Conservation (phyloP, 805 yeast genomes). For the Teunomyces cretensis region DNA sequence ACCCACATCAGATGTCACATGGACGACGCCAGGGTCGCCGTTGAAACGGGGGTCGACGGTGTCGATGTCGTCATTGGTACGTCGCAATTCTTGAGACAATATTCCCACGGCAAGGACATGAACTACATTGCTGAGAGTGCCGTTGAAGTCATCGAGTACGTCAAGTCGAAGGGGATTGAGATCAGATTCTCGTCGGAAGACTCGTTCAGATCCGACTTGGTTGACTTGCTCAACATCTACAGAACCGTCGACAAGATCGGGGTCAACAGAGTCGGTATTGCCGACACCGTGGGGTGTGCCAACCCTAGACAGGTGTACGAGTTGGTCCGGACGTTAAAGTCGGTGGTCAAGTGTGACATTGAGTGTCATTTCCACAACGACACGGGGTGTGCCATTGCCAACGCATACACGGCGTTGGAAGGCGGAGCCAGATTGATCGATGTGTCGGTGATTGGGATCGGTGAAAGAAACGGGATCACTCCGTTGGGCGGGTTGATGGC, state of each 20-base stretch:
- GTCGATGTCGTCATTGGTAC: conserved; percentile 98
- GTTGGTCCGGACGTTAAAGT: conserved; percentile 86
- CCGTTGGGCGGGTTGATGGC: conserved; percentile 99
- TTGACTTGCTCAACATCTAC: conserved; percentile 91
- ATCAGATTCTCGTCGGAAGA: conserved; percentile 96
- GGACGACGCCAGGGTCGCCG: conserved; percentile 98
- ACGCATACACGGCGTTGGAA: conserved; percentile 96
- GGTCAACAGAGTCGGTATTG: conserved; percentile 98
- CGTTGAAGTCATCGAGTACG: conserved; percentile 94
- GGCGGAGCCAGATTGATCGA: conserved; percentile 96
- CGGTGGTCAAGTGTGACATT: conserved; percentile 93
- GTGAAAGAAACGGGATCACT: conserved; percentile 98
- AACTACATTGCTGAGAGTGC: conserved; percentile 94
- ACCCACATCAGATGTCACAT: conserved; percentile 98
- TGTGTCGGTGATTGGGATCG: conserved; percentile 94
- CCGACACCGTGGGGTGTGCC: conserved; percentile 98
- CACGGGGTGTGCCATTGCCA: conserved; percentile 98
- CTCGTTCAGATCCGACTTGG: conserved; percentile 94
- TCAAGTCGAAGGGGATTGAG: conserved; percentile 94
- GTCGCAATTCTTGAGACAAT: conserved; percentile 90
- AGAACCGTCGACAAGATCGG: conserved; percentile 96
- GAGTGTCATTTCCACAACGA: conserved; percentile 99
- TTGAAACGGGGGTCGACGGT: conserved; percentile 98
- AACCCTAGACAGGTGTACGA: conserved; percentile 99
- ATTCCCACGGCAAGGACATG: conserved; percentile 98